A percentile compares a stretch with the other conserved stretches of the same genome.
Conservation (phyloP, 106 monocot genomes). For the Dioscorea alata region DNA sequence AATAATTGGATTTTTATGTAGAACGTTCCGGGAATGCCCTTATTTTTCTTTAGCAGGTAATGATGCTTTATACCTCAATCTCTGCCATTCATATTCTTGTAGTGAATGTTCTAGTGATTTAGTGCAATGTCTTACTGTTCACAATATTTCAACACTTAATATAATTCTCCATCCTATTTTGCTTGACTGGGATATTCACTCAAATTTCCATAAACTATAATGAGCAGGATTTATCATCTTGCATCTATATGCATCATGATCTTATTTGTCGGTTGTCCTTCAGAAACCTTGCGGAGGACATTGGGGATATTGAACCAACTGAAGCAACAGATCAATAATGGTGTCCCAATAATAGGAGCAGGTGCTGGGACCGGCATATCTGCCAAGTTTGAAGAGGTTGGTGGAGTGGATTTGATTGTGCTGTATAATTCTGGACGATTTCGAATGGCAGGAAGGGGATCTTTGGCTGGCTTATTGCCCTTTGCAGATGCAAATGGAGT, state of each 20-base stretch:
- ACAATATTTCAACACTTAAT: no score
- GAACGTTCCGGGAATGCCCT: no score
- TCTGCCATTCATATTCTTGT: no score
- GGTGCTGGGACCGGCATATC: conserved; percentile 98
- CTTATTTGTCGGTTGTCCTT: conserved; percentile 1
- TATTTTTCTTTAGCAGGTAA: no score
- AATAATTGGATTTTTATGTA: no score
- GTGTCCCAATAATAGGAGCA: conserved; percentile 78
- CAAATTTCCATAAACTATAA: no score
- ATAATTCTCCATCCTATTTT: no score
- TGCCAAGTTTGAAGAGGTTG: conserved; percentile 94
- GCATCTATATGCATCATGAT: background rate
- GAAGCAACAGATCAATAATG: conserved; percentile 63
- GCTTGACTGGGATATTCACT: no score
- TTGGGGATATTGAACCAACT: conserved; percentile 40
- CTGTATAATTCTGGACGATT: conserved; percentile 93
- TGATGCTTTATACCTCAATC: no score
- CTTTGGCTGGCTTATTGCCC: conserved; percentile 88
- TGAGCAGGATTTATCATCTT: no score
- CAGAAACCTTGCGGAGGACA: conserved; percentile 74
- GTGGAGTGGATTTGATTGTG: conserved; percentile 91
- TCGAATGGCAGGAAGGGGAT: conserved; percentile 96
- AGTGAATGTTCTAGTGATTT: no score
- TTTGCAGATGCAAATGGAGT: conserved; percentile 98
- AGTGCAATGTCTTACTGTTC: no score